Evolutionary conservation across 257 asterid genomes (phyloP).

Genomic region (Solanum paucissectum): DNA sequence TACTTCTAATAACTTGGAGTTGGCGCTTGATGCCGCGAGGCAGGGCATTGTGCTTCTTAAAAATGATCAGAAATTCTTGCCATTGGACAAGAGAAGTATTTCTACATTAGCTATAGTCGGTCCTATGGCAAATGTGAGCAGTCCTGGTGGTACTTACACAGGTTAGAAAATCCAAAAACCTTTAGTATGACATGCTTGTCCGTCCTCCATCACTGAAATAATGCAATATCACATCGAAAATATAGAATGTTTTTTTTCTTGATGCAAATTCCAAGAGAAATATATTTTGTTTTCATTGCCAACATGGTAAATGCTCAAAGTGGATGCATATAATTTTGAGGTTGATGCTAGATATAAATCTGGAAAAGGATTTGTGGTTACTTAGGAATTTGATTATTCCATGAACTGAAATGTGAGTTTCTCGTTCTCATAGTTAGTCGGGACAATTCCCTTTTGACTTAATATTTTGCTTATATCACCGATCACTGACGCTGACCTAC

Average conservation of each 20-base stretch:
- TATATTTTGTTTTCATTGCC: neutral
- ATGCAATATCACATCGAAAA: neutral
- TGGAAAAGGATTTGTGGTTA: neutral
- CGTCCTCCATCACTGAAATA: neutral
- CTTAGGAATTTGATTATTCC: neutral
- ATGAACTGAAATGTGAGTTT: neutral
- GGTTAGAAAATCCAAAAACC: conserved; percentile 24
- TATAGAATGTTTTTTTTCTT: neutral
- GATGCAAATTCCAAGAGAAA: neutral
- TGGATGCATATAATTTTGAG: neutral
- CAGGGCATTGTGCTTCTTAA: conserved; percentile 94
- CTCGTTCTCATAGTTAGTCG: neutral
- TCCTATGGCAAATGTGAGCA: conserved; percentile 62
- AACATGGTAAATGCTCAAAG: neutral
- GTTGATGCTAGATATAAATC: neutral
- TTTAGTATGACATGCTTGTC: neutral
- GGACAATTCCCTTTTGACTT: neutral
- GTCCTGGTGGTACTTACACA: conserved; percentile 73
- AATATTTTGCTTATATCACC: neutral
- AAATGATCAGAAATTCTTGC: conserved; percentile 52
- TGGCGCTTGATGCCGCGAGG: conserved; percentile 78
- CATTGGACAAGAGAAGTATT: conserved; percentile 33
- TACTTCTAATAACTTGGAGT: conserved; percentile 35
- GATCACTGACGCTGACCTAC: neutral
- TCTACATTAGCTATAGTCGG: conserved; percentile 77